These are phyloP conservation scores for Sporobolus alterniflorus DNA, from an alignment of 202 grass and related monocot species.

Conservation along the genomic window DNA sequence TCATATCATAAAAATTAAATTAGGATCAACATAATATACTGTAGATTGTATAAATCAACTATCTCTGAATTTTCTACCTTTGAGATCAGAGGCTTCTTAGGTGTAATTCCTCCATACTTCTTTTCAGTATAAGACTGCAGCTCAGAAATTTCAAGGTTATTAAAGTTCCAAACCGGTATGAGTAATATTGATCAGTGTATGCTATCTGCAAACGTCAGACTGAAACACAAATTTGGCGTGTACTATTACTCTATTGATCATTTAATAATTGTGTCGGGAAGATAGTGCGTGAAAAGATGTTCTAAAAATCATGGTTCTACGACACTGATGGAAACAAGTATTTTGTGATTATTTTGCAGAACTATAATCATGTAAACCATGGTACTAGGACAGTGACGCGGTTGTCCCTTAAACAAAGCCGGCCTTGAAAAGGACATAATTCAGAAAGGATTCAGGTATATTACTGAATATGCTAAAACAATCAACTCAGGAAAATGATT, in stretches of 20 bases:
- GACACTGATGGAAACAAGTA: too few species aligned
- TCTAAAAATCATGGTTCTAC: too few species aligned
- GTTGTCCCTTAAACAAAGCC: constrained; percentile 17
- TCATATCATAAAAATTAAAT: not conserved
- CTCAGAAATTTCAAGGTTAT: not conserved
- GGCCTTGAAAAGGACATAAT: constrained; percentile 15
- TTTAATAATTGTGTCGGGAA: not conserved
- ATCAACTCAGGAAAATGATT: not conserved
- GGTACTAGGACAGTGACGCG: not conserved
- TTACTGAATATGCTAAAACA: not conserved
- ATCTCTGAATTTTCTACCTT: constrained; percentile 45
- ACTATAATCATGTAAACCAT: constrained; percentile 29
- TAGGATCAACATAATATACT: not conserved
- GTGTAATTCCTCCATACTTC: constrained; percentile 82
- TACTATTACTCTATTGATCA: not conserved
- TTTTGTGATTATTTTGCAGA: too few species aligned
- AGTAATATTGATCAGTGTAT: not conserved
- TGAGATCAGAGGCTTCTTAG: constrained; percentile 90
- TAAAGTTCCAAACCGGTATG: not conserved
- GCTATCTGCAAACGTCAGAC: not conserved
- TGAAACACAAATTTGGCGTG: not conserved
- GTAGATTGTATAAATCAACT: not conserved
- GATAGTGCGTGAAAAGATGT: too few species aligned
- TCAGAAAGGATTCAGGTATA: constrained; percentile 1
- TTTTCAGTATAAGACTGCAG: constrained; percentile 57